Percentiles rank a stretch among this genome's conserved stretches.
Evolutionary conservation across 1,139 yeast genomes (phyloP).

Genomic region (Lodderomyces parapsilosis): DNA sequence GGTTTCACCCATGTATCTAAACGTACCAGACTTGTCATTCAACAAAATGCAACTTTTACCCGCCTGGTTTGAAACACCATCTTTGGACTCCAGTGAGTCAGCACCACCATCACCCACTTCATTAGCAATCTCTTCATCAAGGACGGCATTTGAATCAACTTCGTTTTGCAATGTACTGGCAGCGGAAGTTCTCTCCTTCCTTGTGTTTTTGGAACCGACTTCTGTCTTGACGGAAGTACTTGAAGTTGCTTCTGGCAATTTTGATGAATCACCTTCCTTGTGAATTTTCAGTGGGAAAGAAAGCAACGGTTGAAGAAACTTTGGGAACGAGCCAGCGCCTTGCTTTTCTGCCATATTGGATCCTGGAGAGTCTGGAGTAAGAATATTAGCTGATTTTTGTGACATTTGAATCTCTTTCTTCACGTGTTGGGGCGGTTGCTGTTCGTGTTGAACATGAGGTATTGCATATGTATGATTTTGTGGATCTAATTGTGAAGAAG

Average conservation of each 20-base stretch:
- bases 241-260: too few relatives aligned
- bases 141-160: not conserved
- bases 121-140: conserved; percentile 1
- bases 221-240: not conserved
- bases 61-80: conserved; percentile 17
- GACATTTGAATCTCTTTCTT: not conserved
- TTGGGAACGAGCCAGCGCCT: conserved; percentile 18
- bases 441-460: not conserved
- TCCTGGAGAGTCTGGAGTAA: conserved; percentile 15
- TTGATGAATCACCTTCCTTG: too few relatives aligned
- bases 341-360: conserved; percentile 3
- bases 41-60: conserved; percentile 20
- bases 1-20: conserved; percentile 29
- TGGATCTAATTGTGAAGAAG: not conserved
- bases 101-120: conserved; percentile 1
- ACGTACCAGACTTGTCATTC: conserved; percentile 21
- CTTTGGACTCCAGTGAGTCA: conserved; percentile 4
- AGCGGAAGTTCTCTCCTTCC: not conserved
- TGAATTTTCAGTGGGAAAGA: conserved; percentile 20
- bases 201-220: not conserved
- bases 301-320: conserved; percentile 26
- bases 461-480: not conserved
- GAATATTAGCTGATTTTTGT: conserved; percentile 5
- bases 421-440: too few relatives aligned
- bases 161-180: not conserved